phyloP scores from a whole-genome alignment of 805 yeast species.

The Priceomyces haplophilus region DNA sequence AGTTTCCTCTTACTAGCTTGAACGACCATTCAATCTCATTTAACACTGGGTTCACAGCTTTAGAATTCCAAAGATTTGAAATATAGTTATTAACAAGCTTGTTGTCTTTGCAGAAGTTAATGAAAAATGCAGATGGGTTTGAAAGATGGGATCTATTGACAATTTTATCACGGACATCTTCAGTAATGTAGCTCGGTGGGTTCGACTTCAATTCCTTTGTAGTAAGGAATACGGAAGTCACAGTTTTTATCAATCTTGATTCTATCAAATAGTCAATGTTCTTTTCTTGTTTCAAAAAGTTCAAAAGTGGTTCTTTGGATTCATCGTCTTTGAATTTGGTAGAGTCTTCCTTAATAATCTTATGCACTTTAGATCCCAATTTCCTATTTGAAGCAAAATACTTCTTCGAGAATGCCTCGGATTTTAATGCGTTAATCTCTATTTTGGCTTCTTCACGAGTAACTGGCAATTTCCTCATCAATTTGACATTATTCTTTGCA shows the following conservation, averaged over 20 bases:
- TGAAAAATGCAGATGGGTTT: constrained; percentile 50
- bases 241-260: constrained; percentile 31
- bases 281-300: constrained; percentile 20
- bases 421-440: constrained; percentile 45
- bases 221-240: constrained; percentile 24
- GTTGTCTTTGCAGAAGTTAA: constrained; percentile 36
- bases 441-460: constrained; percentile 40
- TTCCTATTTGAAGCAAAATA: constrained; percentile 44
- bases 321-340: constrained; percentile 9
- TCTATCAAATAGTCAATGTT: constrained; percentile 24
- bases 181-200: constrained; percentile 35
- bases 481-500: constrained; percentile 43
- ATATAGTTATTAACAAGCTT: constrained; percentile 44
- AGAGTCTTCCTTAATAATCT: constrained; percentile 15
- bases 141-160: constrained; percentile 24
- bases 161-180: constrained; percentile 24
- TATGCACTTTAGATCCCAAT: constrained; percentile 35
- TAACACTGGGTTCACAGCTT: constrained; percentile 32
- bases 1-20: constrained; percentile 46
- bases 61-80: constrained; percentile 47
- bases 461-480: constrained; percentile 40
- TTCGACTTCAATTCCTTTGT: constrained; percentile 25
- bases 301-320: constrained; percentile 13
- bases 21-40: constrained; percentile 43
- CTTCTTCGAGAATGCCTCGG: constrained; percentile 47